Evolutionary conservation across 108 stramenopile genomes (phyloP).

Genomic region (Stephanodiscus minutulus): DNA sequence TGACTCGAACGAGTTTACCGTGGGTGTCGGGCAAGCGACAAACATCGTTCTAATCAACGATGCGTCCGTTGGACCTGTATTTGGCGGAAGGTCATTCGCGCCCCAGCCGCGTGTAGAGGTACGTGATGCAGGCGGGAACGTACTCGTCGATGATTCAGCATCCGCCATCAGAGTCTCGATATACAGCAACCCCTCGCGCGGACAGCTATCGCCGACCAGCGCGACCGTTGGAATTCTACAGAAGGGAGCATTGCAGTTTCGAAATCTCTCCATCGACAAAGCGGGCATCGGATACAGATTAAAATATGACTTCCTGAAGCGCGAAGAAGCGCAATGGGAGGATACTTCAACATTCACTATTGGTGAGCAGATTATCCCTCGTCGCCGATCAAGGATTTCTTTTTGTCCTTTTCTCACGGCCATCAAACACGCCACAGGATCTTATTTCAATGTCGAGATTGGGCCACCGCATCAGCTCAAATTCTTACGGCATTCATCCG

Average conservation of each 20-base stretch:
- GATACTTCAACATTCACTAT: slow-evolving; percentile 18
- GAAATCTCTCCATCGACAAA: slow-evolving; percentile 41
- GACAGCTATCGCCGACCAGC: slow-evolving; percentile 18
- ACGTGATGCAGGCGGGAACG: slow-evolving; percentile 50
- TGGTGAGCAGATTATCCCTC: slow-evolving; percentile 15
- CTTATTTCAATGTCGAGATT: slow-evolving; percentile 41
- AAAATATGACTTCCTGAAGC: slow-evolving; percentile 29
- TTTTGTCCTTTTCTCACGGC: background rate
- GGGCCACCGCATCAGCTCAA: slow-evolving; percentile 37
- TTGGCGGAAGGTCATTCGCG: slow-evolving; percentile 49
- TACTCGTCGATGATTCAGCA: slow-evolving; percentile 40
- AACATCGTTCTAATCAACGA: slow-evolving; percentile 27
- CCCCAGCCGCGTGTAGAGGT: slow-evolving; percentile 48
- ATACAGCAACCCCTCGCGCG: slow-evolving; percentile 46
- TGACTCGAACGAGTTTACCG: slow-evolving; percentile 40
- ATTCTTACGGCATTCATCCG: slow-evolving; percentile 27
- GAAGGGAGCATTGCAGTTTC: slow-evolving; percentile 42
- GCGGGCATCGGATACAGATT: slow-evolving; percentile 45
- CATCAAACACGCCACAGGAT: slow-evolving; percentile 7
- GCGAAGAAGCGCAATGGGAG: slow-evolving; percentile 2
- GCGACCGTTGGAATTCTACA: slow-evolving; percentile 26
- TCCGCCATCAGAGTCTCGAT: slow-evolving; percentile 33
- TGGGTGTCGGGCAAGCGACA: slow-evolving; percentile 36
- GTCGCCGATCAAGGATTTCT: background rate
- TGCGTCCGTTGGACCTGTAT: slow-evolving; percentile 34